Base-by-base conservation (phyloP, 169 alveolate species). In the Theileria annulata region DNA sequence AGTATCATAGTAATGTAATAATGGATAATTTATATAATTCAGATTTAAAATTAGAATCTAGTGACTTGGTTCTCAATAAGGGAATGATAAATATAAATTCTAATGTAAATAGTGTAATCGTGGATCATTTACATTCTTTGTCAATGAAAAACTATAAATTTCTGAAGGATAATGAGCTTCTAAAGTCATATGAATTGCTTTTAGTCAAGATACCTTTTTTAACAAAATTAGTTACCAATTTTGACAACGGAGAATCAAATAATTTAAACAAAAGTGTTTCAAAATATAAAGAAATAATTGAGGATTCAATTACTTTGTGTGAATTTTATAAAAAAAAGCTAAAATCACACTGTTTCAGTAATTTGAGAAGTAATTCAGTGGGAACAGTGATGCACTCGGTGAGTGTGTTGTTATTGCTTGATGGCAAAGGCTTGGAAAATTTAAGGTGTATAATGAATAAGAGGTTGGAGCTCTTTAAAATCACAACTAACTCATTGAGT, bases 111-210 rank as follows among this genome's bases (percentile, higher is more conserved):
- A 21, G n/a, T 4, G 37, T 64, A 13, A 35, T 64, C 8, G 8
- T 23, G 58, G 73, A 47, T 2, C 73, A 64, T 25, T 25, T 64
- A 8, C 73, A 64, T 0, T 19, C 8, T 21, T 25, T 64, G n/a
- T 25, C 60, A 23, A 81, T 81, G 88, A 72, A 58, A 2, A 81
- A 81, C 59, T 81, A 70, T 30, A 28, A 83, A 37, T 73, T 81
- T 19, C 66, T 81, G 12, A 81, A 81, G 73, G 28, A 75, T 56
- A 77, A 77, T 54, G 30, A 35, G 35, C 31, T 81, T 23, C 64
- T 81, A 15, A 48, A 35, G 71, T 81, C 88, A 21, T 81, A 74
- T 77, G 49, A 67, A 62, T 66, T 81, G 58, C 74, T 81, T 27
- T 19, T 21, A 17, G 66, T 67, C 28, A 73, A 48, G 28, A 19